Evolutionary conservation across 2,329 filamentous ascomycete genomes (phyloP).

Genomic region (Ascochyta koolunga): DNA sequence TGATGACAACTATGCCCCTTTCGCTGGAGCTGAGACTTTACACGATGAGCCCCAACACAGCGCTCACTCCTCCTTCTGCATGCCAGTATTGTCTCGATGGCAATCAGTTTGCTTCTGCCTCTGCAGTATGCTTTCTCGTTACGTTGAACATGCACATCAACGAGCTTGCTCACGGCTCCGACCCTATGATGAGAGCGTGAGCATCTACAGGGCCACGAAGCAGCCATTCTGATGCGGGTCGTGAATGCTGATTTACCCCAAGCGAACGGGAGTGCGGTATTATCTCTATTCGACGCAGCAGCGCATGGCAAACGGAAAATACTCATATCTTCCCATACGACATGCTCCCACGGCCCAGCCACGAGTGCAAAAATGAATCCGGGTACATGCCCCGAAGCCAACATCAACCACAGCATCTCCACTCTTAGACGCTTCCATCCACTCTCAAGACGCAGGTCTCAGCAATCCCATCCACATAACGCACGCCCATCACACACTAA

Average conservation of each 20-base stretch:
- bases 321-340: too few relatives aligned
- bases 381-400: too few relatives aligned
- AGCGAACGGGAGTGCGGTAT: neutral
- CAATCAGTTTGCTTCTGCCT: too few relatives aligned
- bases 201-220: neutral
- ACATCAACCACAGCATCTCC: too few relatives aligned
- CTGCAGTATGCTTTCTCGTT: too few relatives aligned
- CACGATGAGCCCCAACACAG: neutral
- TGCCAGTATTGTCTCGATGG: neutral
- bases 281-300: too few relatives aligned
- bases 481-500: slow-evolving; percentile 48
- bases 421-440: neutral
- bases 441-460: neutral
- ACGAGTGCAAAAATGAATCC: too few relatives aligned
- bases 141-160: too few relatives aligned
- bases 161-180: too few relatives aligned
- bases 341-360: too few relatives aligned
- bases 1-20: neutral
- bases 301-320: too few relatives aligned
- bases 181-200: neutral
- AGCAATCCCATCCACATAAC: too few relatives aligned
- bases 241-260: neutral
- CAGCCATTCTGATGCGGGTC: neutral
- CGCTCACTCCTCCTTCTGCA: neutral
- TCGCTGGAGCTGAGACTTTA: neutral